These are phyloP conservation scores for Ephemerocybe angulata DNA, from an alignment of 768 basidiomycete species.

Conservation along the genomic window DNA sequence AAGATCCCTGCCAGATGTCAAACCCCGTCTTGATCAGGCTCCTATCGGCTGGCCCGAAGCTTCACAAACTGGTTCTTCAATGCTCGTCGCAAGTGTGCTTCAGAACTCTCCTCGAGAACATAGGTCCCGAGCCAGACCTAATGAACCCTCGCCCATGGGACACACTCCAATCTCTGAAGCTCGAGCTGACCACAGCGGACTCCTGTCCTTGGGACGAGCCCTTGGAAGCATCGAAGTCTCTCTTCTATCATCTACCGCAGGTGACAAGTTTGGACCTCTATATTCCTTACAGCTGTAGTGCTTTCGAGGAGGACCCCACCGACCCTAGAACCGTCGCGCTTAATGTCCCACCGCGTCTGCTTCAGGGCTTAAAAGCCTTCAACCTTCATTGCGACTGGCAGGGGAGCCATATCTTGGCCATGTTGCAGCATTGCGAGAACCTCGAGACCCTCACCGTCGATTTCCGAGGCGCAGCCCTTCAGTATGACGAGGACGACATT, in stretches of 20 bases:
- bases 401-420: neutral
- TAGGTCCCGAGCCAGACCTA: neutral
- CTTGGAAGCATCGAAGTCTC: neutral
- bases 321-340: neutral
- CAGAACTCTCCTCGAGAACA: neutral
- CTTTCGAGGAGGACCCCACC: neutral
- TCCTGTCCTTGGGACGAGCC: neutral
- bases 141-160: neutral
- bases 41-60: neutral
- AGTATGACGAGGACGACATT: neutral
- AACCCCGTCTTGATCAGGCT: neutral
- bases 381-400: neutral
- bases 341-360: neutral
- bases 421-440: neutral
- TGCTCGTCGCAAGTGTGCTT: neutral
- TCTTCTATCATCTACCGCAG: neutral
- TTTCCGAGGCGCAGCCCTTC: constrained; percentile 10
- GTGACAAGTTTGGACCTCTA: neutral
- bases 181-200: neutral
- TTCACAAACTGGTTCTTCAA: neutral
- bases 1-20: neutral
- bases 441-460: constrained; percentile 19
- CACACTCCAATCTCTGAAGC: neutral
- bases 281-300: neutral
- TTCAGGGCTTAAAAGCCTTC: neutral